Evolutionary conservation across 139 green algal species (phyloP).

Genomic region (Dunaliella primolecta): DNA sequence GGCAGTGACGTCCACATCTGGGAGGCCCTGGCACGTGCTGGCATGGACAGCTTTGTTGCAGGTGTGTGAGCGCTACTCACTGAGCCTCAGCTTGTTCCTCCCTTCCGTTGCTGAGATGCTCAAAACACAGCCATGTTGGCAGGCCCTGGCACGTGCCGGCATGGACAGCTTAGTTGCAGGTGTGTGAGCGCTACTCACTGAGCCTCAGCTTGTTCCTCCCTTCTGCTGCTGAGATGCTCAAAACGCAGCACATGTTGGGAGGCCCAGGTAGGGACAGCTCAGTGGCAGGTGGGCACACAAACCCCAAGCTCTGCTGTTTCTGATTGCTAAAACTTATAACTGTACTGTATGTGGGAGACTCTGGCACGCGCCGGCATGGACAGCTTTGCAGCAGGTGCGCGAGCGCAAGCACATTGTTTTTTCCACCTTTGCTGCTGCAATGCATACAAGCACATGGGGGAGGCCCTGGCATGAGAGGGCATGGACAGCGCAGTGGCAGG

Average conservation of each 20-base stretch:
- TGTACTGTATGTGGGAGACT: slow-evolving; percentile 75
- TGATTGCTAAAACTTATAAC: no score
- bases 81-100: not conserved
- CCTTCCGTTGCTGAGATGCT: not conserved
- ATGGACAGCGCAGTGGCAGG: no score
- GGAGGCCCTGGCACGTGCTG: slow-evolving; percentile 49
- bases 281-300: no score
- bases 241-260: no score
- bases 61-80: not conserved
- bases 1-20: slow-evolving; percentile 66
- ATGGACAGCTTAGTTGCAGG: slow-evolving; percentile 42
- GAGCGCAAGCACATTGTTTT: not conserved
- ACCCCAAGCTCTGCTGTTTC: no score
- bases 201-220: no score
- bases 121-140: slow-evolving; percentile 35
- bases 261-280: no score
- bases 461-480: no score
- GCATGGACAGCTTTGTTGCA: slow-evolving; percentile 44
- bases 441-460: not conserved
- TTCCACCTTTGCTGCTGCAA: not conserved
- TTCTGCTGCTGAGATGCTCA: no score
- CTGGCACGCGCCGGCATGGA: slow-evolving; percentile 49
- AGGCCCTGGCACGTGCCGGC: slow-evolving; percentile 48
- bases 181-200: not conserved
- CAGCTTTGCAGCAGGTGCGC: slow-evolving; percentile 28